Evolutionary conservation across 495 filamentous ascomycete genomes (phyloP).

Genomic region (Penicillium riverlandense): DNA sequence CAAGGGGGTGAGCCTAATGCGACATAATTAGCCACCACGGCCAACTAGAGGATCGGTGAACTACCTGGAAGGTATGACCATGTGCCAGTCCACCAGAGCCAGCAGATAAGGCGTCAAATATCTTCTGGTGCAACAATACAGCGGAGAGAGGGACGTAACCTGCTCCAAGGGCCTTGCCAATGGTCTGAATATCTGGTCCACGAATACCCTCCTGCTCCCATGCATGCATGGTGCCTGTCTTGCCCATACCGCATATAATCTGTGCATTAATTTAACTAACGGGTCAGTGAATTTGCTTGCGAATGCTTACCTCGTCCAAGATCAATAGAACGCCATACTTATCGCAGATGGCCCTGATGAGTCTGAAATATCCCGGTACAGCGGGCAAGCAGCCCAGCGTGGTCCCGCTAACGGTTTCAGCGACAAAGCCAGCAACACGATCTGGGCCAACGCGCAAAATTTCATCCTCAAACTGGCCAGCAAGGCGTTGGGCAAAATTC

Average conservation of each 20-base stretch:
- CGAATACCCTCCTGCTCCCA: conserved; percentile 31
- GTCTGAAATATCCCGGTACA: conserved; percentile 29
- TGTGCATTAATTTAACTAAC: neutral
- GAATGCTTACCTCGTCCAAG: conserved; percentile 27
- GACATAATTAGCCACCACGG: neutral
- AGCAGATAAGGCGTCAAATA: conserved; percentile 21
- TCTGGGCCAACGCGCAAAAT: conserved; percentile 54
- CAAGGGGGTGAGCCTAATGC: conserved; percentile 50
- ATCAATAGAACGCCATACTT: conserved; percentile 34
- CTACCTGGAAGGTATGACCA: conserved; percentile 42
- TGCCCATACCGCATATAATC: conserved; percentile 36
- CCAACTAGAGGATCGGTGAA: neutral
- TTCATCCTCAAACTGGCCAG: conserved; percentile 54
- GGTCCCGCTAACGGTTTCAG: conserved; percentile 54
- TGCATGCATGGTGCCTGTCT: conserved; percentile 31
- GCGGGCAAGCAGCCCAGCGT: conserved; percentile 35
- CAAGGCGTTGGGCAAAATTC: conserved; percentile 30
- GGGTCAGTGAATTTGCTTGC: too few species aligned
- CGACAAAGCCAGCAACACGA: conserved; percentile 57
- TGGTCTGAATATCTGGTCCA: conserved; percentile 32
- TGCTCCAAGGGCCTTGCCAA: conserved; percentile 34
- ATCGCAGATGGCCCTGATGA: conserved; percentile 30
- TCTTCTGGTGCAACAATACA: conserved; percentile 23
- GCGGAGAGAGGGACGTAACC: conserved; percentile 34
- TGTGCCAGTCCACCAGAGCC: conserved; percentile 41